These are phyloP conservation scores for Neltuma alba DNA, from an alignment of 306 rosid species.

Conservation along the genomic window DNA sequence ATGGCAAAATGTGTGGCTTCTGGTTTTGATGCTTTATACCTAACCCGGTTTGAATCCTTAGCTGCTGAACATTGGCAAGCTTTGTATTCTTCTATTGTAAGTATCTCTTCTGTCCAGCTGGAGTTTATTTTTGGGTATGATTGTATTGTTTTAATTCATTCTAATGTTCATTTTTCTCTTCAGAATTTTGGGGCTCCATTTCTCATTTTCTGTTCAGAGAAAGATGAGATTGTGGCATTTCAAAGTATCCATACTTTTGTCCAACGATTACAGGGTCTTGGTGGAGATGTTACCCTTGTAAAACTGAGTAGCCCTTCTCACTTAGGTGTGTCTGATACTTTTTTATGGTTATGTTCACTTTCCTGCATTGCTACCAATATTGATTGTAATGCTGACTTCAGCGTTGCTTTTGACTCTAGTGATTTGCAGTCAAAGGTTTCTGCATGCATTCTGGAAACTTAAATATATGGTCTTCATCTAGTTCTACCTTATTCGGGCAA, in stretches of 20 bases:
- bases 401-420: neutral
- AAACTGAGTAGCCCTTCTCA: conserved; percentile 17
- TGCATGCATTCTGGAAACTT: neutral
- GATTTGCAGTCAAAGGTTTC: neutral
- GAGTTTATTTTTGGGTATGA: neutral
- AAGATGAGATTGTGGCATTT: conserved; percentile 77
- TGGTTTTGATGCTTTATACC: conserved; percentile 86
- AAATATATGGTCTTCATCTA: neutral
- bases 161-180: conserved; percentile 27
- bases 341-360: neutral
- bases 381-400: neutral
- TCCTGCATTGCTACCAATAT: neutral
- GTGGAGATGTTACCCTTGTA: conserved; percentile 32
- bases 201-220: conserved; percentile 86
- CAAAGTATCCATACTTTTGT: conserved; percentile 65
- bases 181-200: conserved; percentile 93
- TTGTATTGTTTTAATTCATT: conserved; percentile 9
- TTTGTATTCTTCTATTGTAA: conserved; percentile 83
- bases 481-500: neutral
- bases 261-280: conserved; percentile 72
- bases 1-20: conserved; percentile 83
- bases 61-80: conserved; percentile 90
- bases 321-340: conserved; percentile 22
- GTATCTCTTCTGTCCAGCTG: conserved; percentile 38
- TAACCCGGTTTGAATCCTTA: conserved; percentile 83